Base-by-base conservation (phyloP, 345 rosid species). In the Gossypium arboreum region DNA sequence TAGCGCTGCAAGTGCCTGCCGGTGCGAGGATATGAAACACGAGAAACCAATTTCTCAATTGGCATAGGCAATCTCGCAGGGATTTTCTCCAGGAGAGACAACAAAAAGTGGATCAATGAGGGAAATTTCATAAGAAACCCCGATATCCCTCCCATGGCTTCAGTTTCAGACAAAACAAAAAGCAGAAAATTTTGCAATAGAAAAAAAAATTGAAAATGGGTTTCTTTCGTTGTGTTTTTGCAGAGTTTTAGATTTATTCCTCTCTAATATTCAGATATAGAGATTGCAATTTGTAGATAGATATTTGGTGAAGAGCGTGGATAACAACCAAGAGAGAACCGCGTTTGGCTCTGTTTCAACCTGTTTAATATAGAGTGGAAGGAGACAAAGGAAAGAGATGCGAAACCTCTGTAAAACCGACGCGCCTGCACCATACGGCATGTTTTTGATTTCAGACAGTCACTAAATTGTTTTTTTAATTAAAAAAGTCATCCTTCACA, bases 1-100 rank as follows among this genome's bases (percentile, higher is more conserved):
- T 91, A 91, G 24, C 90, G 92, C 76, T 91, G 97, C 20, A 84
- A 77, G 72, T 86, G 85, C 27, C 97, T 84, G 27, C 97, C 94
- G 51, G 92, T 85, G 2, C 97, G 90, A 13, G 79, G 89, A 87
- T 48, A 79, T 82, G 39, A 84, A 48, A 68, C 56, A 48, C 56
- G 75, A 63, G 88, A 73, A 60, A 84, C 82, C 76, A 82, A 73
- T 1, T 85, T 82, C 70, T 87, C 82, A 41, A 87, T 73, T 55
- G 81, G 88, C 43, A 81, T 65, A 45, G 86, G 82, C 22, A 82
- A 74, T 12, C 85, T 69, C 1, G 75, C 66, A 0, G 85, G 82
- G 45, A 85, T 61, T 55, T 51, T 86, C n/a, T 81, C 84, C 7
- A 84, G 78, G 64, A 87, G 78, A 58, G 85, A 81, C 41, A 84